phyloP scores from a whole-genome alignment of 1,284 basidiomycete species.

The Pterulicium gracile region DNA sequence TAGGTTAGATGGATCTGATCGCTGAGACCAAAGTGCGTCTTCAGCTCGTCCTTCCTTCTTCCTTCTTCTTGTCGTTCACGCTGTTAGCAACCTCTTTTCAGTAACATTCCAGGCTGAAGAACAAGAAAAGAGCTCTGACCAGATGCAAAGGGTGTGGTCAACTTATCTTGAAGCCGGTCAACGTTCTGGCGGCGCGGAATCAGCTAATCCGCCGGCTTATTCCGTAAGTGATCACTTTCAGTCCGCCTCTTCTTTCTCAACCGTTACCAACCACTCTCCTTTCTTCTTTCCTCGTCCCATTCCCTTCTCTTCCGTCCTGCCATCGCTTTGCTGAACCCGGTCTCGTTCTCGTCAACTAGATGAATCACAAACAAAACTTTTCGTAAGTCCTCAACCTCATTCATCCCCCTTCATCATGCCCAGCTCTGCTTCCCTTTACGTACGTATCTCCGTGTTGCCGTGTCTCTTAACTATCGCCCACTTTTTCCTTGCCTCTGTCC shows the following conservation, averaged over 20 bases:
- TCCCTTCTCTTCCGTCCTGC: neutral
- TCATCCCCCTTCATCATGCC: conserved; percentile 14
- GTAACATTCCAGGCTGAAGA: too few species aligned
- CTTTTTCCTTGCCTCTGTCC: too few species aligned
- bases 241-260: too few species aligned
- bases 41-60: too few species aligned
- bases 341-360: neutral
- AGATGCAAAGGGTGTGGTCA: conserved; percentile 13
- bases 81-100: too few species aligned
- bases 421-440: too few species aligned
- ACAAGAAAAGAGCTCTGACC: neutral
- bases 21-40: too few species aligned
- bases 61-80: too few species aligned
- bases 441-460: too few species aligned
- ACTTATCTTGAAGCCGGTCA: conserved; percentile 11
- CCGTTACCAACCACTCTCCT: neutral
- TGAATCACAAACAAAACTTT: neutral
- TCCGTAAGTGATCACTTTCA: too few species aligned
- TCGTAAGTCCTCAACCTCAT: conserved; percentile 3
- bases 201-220: neutral
- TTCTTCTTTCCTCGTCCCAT: neutral
- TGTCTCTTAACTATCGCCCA: too few species aligned
- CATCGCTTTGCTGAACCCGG: neutral
- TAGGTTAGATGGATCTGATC: too few species aligned
- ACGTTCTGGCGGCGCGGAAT: neutral